Base-by-base conservation (phyloP, 2,329 filamentous ascomycete genomes). In the Penicillium sp. region DNA sequence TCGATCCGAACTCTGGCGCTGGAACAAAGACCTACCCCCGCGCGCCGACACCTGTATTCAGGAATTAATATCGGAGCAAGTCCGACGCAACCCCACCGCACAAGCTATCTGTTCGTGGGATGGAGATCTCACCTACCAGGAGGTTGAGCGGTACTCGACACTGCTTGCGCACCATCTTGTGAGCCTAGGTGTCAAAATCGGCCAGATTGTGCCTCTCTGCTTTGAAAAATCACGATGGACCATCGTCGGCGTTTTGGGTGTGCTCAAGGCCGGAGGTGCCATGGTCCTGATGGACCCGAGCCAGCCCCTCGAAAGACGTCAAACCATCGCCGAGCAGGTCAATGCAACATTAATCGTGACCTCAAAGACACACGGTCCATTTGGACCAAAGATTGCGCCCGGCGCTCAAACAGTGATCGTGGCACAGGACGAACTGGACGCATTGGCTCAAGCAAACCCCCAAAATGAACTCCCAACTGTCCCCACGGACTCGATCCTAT, bases 171-270 rank as follows among this genome's bases (percentile, higher is more conserved):
- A 62, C 24, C 62, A 67, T 16, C 60, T 75, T 14, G 59, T 59
- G 7, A 64, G 60, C 5, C 62, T 68, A 29, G 69, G 71, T 27
- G 58, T 75, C 14, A 22, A 13, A 14, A 31, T 34, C 53, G 65
- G 22, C 31, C 69, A 27, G 54, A 60, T 61, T 14, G 53, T 69
- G 14, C 66, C 64, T 8, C n/a, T 70, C 7, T 68, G 62, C 44
- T 70, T 70, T 43, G 66, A 70, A 29, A 71, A 71, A 47, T 70
- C 69, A 11, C 56, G 48, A 13, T 71, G 67, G 68, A 61, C 63
- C 10, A 58, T 62, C 14, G 60, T 71, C 13, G 64, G 60, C 7
- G 51, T 67, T 5, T 44, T 70, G 14, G 68, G 56, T 11, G 65
- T 71, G 18, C 18, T 71, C n/a, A 63, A 63, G 46, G 55, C 67